Evolutionary conservation across 345 rosid genomes (phyloP).

Genomic region (Microthlaspi erraticum): DNA sequence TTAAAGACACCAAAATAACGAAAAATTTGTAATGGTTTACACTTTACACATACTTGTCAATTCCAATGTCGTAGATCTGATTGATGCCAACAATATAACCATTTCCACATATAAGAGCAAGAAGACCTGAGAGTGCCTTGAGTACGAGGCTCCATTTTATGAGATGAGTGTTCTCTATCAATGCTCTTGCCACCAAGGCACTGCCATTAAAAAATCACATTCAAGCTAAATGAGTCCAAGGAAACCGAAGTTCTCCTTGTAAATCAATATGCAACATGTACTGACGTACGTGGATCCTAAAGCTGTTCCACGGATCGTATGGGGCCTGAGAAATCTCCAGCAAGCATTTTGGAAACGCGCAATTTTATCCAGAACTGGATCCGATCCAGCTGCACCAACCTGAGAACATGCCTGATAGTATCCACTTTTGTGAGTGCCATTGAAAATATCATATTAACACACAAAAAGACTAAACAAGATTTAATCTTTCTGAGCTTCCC

Average conservation of each 20-base stretch:
- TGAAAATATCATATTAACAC: background rate
- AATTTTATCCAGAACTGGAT: conserved; percentile 62
- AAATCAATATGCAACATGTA: conserved; percentile 13
- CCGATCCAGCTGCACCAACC: conserved; percentile 85
- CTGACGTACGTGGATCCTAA: conserved; percentile 84
- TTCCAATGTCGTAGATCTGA: conserved; percentile 94
- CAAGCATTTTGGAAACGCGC: conserved; percentile 80
- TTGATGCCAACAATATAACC: conserved; percentile 99
- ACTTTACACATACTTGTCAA: conserved; percentile 98
- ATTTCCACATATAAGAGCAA: conserved; percentile 92
- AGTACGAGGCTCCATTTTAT: conserved; percentile 83
- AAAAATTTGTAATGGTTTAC: background rate
- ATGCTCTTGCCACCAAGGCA: conserved; percentile 86
- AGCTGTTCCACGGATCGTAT: conserved; percentile 93
- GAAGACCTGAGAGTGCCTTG: conserved; percentile 83
- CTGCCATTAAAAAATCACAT: conserved; percentile 52
- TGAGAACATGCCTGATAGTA: conserved; percentile 67
- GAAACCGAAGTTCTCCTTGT: background rate
- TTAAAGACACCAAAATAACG: background rate
- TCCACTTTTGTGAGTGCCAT: conserved; percentile 42
- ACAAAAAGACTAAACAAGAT: conserved; percentile 9
- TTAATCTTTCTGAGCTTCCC: conserved; percentile 11
- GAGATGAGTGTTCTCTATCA: conserved; percentile 79
- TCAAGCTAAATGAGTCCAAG: conserved; percentile 23
- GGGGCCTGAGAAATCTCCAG: conserved; percentile 99